Percentiles rank a stretch among this genome's conserved stretches.
Evolutionary conservation across 208 protist species (phyloP).

Genomic region (Wallacemonas collosoma): DNA sequence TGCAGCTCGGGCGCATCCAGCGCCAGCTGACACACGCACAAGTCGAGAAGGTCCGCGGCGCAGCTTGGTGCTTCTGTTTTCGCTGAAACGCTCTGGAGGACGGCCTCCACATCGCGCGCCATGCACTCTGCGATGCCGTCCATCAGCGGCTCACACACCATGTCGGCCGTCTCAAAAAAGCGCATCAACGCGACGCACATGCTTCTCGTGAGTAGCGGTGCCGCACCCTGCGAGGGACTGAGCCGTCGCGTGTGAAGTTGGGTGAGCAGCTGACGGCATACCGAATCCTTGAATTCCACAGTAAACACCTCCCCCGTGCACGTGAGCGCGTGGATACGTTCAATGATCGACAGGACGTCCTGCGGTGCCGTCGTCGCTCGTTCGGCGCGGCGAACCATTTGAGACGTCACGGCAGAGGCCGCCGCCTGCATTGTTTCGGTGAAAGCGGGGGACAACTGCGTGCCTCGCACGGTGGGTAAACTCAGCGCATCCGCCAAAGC

Average conservation of each 20-base stretch:
- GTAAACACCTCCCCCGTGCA: not conserved
- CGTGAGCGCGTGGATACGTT: not conserved
- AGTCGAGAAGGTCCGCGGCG: constrained; percentile 17
- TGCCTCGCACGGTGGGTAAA: constrained; percentile 35
- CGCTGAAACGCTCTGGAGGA: no score
- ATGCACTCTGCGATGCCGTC: constrained; percentile 39
- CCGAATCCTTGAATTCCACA: not conserved
- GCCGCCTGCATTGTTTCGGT: not conserved
- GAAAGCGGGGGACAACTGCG: not conserved
- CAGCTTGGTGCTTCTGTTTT: not conserved
- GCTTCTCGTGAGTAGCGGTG: not conserved
- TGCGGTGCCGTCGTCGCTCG: constrained; percentile 24
- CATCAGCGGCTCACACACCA: constrained; percentile 44
- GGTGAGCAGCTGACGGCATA: not conserved
- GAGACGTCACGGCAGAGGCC: constrained; percentile 8
- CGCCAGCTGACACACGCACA: constrained; percentile 32
- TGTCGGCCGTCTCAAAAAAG: constrained; percentile 21
- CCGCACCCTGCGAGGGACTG: not conserved
- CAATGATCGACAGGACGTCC: constrained; percentile 19
- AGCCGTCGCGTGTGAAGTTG: not conserved
- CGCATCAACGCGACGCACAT: constrained; percentile 19
- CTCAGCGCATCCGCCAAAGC: constrained; percentile 25
- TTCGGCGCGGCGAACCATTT: constrained; percentile 17
- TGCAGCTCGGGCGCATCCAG: constrained; percentile 55
- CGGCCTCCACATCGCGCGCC: not conserved